phyloP scores from a whole-genome alignment of 176 grass and related monocot species.

The Eleusine indica region DNA sequence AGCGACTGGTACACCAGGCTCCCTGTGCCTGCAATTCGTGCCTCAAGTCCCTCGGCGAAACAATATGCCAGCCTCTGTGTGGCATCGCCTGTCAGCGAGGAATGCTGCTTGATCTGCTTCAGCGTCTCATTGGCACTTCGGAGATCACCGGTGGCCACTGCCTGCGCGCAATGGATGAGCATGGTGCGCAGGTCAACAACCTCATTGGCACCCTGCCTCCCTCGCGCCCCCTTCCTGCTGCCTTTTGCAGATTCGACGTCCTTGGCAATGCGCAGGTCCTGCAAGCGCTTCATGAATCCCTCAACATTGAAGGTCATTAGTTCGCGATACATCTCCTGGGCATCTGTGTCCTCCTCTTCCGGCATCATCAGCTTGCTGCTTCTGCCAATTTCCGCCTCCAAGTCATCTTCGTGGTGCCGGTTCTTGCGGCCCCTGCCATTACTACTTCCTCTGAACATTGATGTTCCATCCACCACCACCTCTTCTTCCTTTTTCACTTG shows the following conservation, averaged over 20 bases:
- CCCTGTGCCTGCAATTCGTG: conserved; percentile 56
- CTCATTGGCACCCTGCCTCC: conserved; percentile 7
- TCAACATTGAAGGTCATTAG: conserved; percentile 5
- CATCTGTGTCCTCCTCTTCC: conserved; percentile 35
- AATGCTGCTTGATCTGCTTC: conserved; percentile 54
- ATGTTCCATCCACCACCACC: conserved; percentile 28
- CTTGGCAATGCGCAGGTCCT: conserved; percentile 28
- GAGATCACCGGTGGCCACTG: conserved; percentile 47
- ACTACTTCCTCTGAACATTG: conserved; percentile 15
- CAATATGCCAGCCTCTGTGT: conserved; percentile 60
- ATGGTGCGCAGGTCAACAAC: conserved; percentile 68
- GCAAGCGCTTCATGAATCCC: not conserved
- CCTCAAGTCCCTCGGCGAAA: conserved; percentile 64
- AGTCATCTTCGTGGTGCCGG: conserved; percentile 30
- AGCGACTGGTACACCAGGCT: conserved; percentile 53
- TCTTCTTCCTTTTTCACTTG: conserved; percentile 38
- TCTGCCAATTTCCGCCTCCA: conserved; percentile 54
- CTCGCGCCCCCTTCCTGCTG: conserved; percentile 3
- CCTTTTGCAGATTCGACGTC: conserved; percentile 1
- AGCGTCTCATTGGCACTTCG: conserved; percentile 45
- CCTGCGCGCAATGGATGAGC: conserved; percentile 69
- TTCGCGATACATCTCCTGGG: conserved; percentile 52
- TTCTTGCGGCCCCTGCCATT: conserved; percentile 47
- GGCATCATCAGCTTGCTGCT: conserved; percentile 52
- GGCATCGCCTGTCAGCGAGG: conserved; percentile 30